These are phyloP conservation scores for Plasmodium sp. DNA, from an alignment of 169 alveolate genomes.

Conservation along the genomic window DNA sequence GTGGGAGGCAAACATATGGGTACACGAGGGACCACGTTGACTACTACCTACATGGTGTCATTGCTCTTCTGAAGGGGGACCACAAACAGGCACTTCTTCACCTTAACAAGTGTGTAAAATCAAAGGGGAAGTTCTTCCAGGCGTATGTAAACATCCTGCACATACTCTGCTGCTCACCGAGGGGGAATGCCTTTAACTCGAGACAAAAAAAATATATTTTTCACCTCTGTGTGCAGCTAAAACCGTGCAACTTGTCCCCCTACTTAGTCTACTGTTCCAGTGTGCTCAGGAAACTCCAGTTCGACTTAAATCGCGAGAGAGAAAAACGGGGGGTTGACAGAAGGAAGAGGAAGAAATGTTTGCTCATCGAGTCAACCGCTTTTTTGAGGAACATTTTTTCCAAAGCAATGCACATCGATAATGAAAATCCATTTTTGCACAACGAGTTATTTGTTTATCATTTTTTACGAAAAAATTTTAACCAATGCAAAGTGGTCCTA, in stretches of 20 bases:
- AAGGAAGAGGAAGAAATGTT: neutral
- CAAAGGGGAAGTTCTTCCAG: constrained; percentile 3
- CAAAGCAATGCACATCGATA: constrained; percentile 26
- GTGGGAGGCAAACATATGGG: neutral
- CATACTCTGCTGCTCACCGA: neutral
- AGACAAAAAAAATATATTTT: constrained; percentile 14
- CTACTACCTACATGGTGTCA: constrained; percentile 27
- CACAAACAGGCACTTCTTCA: neutral
- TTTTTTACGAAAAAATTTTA: constrained; percentile 18
- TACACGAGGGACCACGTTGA: constrained; percentile 20
- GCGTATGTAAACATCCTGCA: constrained; percentile 6
- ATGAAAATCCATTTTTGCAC: constrained; percentile 22
- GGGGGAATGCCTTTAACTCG: neutral
- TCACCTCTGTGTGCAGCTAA: constrained; percentile 12
- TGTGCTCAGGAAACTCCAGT: neutral
- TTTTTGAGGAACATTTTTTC: constrained; percentile 14
- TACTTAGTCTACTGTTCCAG: constrained; percentile 23
- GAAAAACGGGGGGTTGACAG: neutral
- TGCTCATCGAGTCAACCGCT: neutral
- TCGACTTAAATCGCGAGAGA: neutral
- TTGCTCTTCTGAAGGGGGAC: constrained; percentile 16
- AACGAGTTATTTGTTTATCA: constrained; percentile 42
- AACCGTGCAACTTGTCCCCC: constrained; percentile 2
- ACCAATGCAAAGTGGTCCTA: constrained; percentile 22
- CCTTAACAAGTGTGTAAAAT: neutral